Conservation (phyloP, 257 asterid genomes). For the Scutellaria minor region DNA sequence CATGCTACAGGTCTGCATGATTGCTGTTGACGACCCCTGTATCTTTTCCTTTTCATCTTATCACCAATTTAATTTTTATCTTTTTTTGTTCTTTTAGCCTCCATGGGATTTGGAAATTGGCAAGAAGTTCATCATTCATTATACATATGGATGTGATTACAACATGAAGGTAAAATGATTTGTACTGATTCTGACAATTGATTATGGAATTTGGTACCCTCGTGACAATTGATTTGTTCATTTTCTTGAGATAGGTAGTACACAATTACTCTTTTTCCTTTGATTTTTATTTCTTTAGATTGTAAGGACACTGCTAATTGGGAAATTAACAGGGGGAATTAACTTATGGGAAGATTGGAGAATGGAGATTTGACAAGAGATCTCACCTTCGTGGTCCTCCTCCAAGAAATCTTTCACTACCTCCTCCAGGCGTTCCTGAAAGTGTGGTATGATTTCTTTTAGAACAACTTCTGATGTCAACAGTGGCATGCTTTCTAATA, state of each 20-base stretch:
- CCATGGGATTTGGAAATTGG: slow-evolving; percentile 89
- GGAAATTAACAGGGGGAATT: slow-evolving; percentile 70
- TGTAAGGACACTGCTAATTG: slow-evolving; percentile 18
- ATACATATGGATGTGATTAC: slow-evolving; percentile 96
- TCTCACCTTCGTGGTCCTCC: slow-evolving; percentile 79
- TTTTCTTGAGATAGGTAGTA: slow-evolving; percentile 11
- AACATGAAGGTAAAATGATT: slow-evolving; percentile 73
- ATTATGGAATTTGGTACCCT: background rate
- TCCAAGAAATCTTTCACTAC: slow-evolving; percentile 76
- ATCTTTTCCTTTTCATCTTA: background rate
- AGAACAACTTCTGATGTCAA: background rate
- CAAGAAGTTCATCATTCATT: slow-evolving; percentile 81
- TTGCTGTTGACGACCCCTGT: slow-evolving; percentile 29
- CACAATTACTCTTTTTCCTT: background rate
- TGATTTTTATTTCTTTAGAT: background rate
- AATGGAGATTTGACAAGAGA: slow-evolving; percentile 99
- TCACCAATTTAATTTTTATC: slow-evolving; percentile 9
- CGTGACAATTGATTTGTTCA: background rate
- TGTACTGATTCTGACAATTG: slow-evolving; percentile 1
- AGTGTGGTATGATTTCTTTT: slow-evolving; percentile 76
- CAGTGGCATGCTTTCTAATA: background rate
- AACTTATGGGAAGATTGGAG: slow-evolving; percentile 88
- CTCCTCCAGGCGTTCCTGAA: slow-evolving; percentile 98
- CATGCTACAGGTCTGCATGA: slow-evolving; percentile 82
- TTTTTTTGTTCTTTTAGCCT: slow-evolving; percentile 65